Conservation (phyloP, 768 basidiomycete genomes). For the Suillus decipiens region DNA sequence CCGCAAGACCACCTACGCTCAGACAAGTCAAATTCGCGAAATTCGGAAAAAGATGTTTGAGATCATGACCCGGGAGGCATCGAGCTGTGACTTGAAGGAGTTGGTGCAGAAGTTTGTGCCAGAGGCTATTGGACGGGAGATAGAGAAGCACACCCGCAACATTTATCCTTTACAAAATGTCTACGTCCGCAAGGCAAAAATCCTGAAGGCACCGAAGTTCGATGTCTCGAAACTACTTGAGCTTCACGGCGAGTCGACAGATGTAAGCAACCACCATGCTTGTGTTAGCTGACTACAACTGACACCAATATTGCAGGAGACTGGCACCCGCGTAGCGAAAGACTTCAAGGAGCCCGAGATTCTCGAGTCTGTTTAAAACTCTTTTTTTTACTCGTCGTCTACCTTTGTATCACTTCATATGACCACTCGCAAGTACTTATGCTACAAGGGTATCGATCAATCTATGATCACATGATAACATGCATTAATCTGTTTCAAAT, state of each 20-base stretch:
- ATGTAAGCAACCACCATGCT: conserved; percentile 56
- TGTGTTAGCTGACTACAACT: conserved; percentile 7
- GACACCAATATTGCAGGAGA: conserved; percentile 60
- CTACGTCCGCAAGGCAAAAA: conserved; percentile 98
- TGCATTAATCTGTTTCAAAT: not conserved
- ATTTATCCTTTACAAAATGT: conserved; percentile 99
- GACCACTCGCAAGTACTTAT: conserved; percentile 27
- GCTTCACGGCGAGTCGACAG: conserved; percentile 92
- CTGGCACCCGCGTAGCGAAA: conserved; percentile 89
- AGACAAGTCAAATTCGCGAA: conserved; percentile 92
- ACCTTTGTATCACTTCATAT: conserved; percentile 39
- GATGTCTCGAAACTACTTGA: conserved; percentile 95
- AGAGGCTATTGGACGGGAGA: conserved; percentile 98
- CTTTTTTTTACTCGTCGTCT: conserved; percentile 30
- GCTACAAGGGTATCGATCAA: conserved; percentile 38
- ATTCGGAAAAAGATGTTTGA: conserved; percentile 99
- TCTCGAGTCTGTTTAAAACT: conserved; percentile 82
- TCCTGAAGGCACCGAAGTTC: conserved; percentile 96
- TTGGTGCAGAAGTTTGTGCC: conserved; percentile 98
- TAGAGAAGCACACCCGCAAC: conserved; percentile 94
- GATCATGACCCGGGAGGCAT: conserved; percentile 95
- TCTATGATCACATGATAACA: conserved; percentile 36
- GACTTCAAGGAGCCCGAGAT: conserved; percentile 99
- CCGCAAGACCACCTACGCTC: conserved; percentile 98
- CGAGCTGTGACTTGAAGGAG: conserved; percentile 96